Conservation (phyloP, 2,329 filamentous ascomycete species). For the Colletotrichum sp. region DNA sequence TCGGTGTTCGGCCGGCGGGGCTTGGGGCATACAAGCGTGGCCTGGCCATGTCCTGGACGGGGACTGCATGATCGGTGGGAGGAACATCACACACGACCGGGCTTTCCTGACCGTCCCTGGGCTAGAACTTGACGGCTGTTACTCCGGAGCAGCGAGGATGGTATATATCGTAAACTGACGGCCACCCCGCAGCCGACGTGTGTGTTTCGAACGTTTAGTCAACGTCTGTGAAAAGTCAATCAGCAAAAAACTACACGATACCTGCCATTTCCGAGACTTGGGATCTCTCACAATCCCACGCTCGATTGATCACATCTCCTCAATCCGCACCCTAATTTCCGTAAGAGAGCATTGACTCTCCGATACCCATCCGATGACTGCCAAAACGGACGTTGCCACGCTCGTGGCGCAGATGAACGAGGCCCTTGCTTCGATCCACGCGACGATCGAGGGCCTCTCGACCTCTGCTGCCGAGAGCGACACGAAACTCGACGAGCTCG, state of each 20-base stretch:
- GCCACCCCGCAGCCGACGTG: neutral
- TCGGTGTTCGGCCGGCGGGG: conserved; percentile 1
- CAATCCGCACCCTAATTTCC: neutral
- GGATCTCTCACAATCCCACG: neutral
- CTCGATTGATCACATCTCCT: neutral
- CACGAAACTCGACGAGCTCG: conserved; percentile 41
- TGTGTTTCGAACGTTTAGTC: neutral
- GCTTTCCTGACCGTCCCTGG: neutral
- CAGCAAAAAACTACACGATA: neutral
- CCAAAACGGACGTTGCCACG: conserved; percentile 37
- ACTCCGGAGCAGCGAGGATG: neutral
- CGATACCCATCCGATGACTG: neutral
- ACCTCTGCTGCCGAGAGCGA: conserved; percentile 33
- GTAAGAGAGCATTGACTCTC: neutral
- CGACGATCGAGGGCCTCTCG: conserved; percentile 38
- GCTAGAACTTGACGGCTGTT: neutral
- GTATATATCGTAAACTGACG: conserved; percentile 14
- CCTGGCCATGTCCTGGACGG: neutral
- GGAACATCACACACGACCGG: conserved; percentile 3
- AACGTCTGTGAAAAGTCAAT: neutral
- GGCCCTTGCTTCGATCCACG: conserved; percentile 43
- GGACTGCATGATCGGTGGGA: conserved; percentile 7
- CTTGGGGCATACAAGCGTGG: neutral
- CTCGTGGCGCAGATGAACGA: conserved; percentile 49
- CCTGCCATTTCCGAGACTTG: neutral